Evolutionary conservation across 1,284 basidiomycete species (phyloP).

Genomic region (Papiliotrema nemorosa): DNA sequence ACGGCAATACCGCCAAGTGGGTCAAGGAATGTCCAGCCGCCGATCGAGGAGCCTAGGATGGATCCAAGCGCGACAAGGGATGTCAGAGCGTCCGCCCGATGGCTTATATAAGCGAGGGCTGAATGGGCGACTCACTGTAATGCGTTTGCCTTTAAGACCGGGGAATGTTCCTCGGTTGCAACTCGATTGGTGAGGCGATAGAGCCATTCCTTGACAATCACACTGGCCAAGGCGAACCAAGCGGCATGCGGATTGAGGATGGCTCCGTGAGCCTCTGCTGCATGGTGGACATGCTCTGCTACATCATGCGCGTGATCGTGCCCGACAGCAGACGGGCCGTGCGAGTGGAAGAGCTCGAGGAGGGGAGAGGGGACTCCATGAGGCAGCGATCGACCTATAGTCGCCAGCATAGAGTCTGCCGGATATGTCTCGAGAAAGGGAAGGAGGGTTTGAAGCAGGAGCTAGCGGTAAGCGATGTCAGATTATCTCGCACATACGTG

Average conservation of each 20-base stretch:
- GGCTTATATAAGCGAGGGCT: constrained; percentile 55
- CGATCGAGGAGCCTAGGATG: constrained; percentile 78
- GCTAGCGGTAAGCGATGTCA: constrained; percentile 14
- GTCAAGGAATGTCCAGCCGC: constrained; percentile 79
- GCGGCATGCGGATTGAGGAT: constrained; percentile 90
- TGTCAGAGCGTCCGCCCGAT: constrained; percentile 90
- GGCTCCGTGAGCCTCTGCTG: constrained; percentile 23
- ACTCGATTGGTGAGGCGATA: constrained; percentile 83
- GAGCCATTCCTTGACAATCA: constrained; percentile 86
- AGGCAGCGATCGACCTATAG: constrained; percentile 39
- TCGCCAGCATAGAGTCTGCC: constrained; percentile 35
- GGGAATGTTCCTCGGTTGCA: constrained; percentile 82
- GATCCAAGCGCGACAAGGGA: constrained; percentile 82
- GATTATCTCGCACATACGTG: constrained; percentile 35
- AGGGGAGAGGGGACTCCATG: constrained; percentile 45
- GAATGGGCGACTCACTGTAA: constrained; percentile 51
- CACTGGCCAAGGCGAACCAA: constrained; percentile 83
- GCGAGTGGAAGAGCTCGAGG: constrained; percentile 48
- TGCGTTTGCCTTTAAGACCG: constrained; percentile 87
- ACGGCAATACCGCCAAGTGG: constrained; percentile 91
- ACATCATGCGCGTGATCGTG: constrained; percentile 58
- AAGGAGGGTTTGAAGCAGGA: constrained; percentile 45
- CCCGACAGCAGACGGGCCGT: constrained; percentile 46
- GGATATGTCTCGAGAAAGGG: constrained; percentile 50
- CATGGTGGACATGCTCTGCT: constrained; percentile 20